These are phyloP conservation scores for Vanrija pseudolonga DNA, from an alignment of 1,284 basidiomycete species.

Conservation along the genomic window DNA sequence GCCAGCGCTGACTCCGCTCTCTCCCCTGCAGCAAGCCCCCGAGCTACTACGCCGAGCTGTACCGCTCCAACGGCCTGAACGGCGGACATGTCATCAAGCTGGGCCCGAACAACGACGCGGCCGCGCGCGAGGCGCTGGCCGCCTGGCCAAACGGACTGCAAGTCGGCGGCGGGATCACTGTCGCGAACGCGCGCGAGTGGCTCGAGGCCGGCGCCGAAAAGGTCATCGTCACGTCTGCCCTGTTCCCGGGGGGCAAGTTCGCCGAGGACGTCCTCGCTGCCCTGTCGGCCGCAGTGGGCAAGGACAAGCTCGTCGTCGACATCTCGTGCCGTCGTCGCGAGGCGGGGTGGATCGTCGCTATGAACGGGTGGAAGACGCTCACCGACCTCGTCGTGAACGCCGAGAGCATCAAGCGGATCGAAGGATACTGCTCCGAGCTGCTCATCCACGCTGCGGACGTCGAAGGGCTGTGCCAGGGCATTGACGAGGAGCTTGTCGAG, in stretches of 20 bases:
- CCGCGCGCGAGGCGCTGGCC: constrained; percentile 73
- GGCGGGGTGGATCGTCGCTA: constrained; percentile 86
- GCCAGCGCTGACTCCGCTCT: too few species aligned
- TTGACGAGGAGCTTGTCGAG: constrained; percentile 82
- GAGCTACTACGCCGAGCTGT: constrained; percentile 75
- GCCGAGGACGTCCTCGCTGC: constrained; percentile 65
- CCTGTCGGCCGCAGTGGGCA: constrained; percentile 68
- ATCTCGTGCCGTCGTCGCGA: constrained; percentile 86
- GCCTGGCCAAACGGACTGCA: constrained; percentile 86
- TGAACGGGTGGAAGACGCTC: constrained; percentile 98
- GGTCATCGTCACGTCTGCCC: constrained; percentile 93
- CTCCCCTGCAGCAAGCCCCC: constrained; percentile 64
- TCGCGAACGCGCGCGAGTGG: constrained; percentile 78
- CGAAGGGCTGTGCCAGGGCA: constrained; percentile 93
- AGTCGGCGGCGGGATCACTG: constrained; percentile 88
- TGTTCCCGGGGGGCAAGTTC: constrained; percentile 82
- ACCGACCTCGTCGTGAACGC: constrained; percentile 85
- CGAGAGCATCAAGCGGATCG: constrained; percentile 39
- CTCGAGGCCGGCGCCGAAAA: constrained; percentile 85
- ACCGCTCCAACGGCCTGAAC: constrained; percentile 63
- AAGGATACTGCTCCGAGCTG: constrained; percentile 68
- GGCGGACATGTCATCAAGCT: constrained; percentile 98
- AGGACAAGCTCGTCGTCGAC: constrained; percentile 88
- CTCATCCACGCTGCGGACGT: constrained; percentile 97
- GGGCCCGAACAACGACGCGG: constrained; percentile 78